Conservation (phyloP, 768 basidiomycete genomes). For the Psilocybe azurescens region DNA sequence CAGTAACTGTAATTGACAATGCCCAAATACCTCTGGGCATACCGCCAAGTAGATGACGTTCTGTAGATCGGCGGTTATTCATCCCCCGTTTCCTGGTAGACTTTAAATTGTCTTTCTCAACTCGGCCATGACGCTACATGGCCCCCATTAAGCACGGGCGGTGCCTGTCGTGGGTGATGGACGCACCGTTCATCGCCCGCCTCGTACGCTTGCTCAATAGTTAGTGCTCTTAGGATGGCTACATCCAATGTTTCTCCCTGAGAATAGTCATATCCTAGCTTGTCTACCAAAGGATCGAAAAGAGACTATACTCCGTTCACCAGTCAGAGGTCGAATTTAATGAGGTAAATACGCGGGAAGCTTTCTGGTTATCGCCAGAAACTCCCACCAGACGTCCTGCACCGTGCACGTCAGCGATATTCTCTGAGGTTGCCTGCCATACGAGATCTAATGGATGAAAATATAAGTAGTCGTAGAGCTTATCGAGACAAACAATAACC, state of each 20-base stretch:
- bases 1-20: background rate
- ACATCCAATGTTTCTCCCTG: slow-evolving; percentile 69
- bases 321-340: background rate
- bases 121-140: slow-evolving; percentile 71
- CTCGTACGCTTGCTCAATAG: slow-evolving; percentile 56
- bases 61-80: slow-evolving; percentile 87
- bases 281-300: slow-evolving; percentile 77
- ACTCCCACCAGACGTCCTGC: slow-evolving; percentile 83
- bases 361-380: slow-evolving; percentile 53
- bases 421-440: slow-evolving; percentile 72
- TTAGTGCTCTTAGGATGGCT: slow-evolving; percentile 75
- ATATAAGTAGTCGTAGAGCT: too few species aligned
- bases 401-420: slow-evolving; percentile 49
- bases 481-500: too few species aligned
- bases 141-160: too few species aligned
- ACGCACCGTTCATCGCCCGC: slow-evolving; percentile 27
- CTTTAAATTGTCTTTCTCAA: slow-evolving; percentile 71
- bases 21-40: slow-evolving; percentile 16
- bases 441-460: slow-evolving; percentile 63
- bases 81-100: slow-evolving; percentile 74
- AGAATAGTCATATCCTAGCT: slow-evolving; percentile 78
- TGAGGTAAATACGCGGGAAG: slow-evolving; percentile 49
- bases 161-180: too few species aligned
- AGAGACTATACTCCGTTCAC: slow-evolving; percentile 46
- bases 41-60: slow-evolving; percentile 58